phyloP scores from a whole-genome alignment of 1,284 basidiomycete species.

The Trichosporon faecale region DNA sequence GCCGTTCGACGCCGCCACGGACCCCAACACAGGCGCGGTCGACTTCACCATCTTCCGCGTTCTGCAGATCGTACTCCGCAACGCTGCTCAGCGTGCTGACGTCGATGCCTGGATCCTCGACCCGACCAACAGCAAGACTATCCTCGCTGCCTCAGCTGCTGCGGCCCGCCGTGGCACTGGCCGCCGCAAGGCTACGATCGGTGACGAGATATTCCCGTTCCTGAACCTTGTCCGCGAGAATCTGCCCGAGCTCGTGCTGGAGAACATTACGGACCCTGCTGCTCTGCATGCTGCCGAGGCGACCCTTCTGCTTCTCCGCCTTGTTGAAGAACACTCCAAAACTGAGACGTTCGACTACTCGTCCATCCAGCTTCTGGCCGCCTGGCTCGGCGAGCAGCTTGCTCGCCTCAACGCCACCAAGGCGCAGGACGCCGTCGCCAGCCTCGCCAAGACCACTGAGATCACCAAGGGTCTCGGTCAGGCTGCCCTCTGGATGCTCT shows the following conservation, averaged over 20 bases:
- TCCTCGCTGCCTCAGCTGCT: constrained; percentile 35
- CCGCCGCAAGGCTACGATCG: constrained; percentile 31
- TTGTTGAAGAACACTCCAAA: constrained; percentile 44
- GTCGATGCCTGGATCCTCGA: constrained; percentile 33
- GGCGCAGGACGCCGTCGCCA: constrained; percentile 19
- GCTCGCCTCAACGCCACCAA: constrained; percentile 20
- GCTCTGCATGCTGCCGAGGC: constrained; percentile 15
- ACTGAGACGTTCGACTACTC: constrained; percentile 52
- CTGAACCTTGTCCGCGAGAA: constrained; percentile 26
- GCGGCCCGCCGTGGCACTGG: constrained; percentile 26
- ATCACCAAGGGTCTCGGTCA: constrained; percentile 52
- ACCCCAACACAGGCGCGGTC: constrained; percentile 31
- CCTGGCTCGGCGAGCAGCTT: constrained; percentile 44
- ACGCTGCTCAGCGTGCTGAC: constrained; percentile 20
- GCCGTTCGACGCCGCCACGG: constrained; percentile 37
- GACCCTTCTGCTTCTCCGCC: constrained; percentile 11
- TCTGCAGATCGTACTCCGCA: constrained; percentile 35
- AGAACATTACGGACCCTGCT: not conserved
- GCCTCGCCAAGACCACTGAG: constrained; percentile 40
- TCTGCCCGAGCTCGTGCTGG: constrained; percentile 17
- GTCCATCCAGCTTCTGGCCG: constrained; percentile 51
- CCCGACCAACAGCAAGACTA: constrained; percentile 29
- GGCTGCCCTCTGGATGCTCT: constrained; percentile 53
- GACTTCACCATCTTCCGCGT: constrained; percentile 26
- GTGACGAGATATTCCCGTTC: constrained; percentile 39